These are phyloP conservation scores for Mycena galopus DNA, from an alignment of 768 basidiomycete species.

Conservation along the genomic window DNA sequence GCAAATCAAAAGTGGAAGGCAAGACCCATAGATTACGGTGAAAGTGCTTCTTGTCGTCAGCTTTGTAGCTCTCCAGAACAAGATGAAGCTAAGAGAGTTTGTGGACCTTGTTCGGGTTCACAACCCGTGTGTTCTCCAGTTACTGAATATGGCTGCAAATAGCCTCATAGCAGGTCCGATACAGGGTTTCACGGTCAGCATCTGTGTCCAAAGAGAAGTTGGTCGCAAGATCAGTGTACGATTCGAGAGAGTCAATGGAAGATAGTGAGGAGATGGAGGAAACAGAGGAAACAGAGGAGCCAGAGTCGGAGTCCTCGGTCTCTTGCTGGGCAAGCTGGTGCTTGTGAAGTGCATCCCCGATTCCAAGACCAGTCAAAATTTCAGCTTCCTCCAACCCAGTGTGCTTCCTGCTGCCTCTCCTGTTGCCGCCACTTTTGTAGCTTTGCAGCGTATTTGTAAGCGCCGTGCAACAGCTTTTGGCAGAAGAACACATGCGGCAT, in stretches of 20 bases:
- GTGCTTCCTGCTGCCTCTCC: too few species aligned
- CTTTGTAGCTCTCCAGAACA: too few species aligned
- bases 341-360: neutral
- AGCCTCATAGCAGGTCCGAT: neutral
- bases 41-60: too few species aligned
- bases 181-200: neutral
- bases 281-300: neutral
- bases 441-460: too few species aligned
- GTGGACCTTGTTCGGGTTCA: neutral
- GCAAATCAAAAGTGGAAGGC: neutral
- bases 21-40: neutral
- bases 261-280: neutral
- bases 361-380: neutral
- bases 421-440: too few species aligned
- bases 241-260: neutral
- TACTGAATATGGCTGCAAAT: too few species aligned
- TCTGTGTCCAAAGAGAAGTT: neutral
- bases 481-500: too few species aligned
- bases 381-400: neutral
- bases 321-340: neutral
- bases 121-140: neutral
- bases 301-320: neutral
- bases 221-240: neutral
- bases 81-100: neutral
- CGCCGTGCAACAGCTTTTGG: too few species aligned